Conservation (phyloP, 805 yeast genomes). For the Zygoascus tannicola region DNA sequence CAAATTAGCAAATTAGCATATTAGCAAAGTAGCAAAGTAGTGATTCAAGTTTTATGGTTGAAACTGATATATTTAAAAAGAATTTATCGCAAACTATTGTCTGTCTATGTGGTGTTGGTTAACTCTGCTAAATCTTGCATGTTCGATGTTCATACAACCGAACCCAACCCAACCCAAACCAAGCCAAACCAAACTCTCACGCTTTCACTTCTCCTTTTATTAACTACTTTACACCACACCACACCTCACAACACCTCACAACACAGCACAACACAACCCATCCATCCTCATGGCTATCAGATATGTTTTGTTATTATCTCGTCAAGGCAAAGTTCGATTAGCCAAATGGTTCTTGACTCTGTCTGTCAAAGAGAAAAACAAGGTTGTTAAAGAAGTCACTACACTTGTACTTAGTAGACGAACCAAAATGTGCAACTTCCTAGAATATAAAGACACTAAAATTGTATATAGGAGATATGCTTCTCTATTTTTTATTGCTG, state of each 20-base stretch:
- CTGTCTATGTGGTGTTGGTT: too few relatives aligned
- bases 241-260: conserved; percentile 41
- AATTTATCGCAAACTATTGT: too few relatives aligned
- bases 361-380: conserved; percentile 76
- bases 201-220: neutral
- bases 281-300: conserved; percentile 74
- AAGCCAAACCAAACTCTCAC: too few relatives aligned
- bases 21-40: too few relatives aligned
- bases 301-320: conserved; percentile 70
- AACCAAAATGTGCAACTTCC: conserved; percentile 90
- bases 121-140: too few relatives aligned
- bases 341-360: conserved; percentile 88
- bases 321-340: conserved; percentile 91
- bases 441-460: conserved; percentile 77
- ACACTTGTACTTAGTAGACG: conserved; percentile 77
- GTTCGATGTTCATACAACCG: too few relatives aligned
- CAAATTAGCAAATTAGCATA: too few relatives aligned
- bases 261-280: too few relatives aligned
- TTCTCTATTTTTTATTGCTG: conserved; percentile 80
- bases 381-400: conserved; percentile 75
- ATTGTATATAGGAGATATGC: conserved; percentile 90
- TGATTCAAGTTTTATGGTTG: too few relatives aligned
- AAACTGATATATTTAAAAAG: too few relatives aligned
- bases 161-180: too few relatives aligned
- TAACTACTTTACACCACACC: neutral